phyloP scores from a whole-genome alignment of 2,329 filamentous ascomycete genomes.

The Cryphonectria radicalis region DNA sequence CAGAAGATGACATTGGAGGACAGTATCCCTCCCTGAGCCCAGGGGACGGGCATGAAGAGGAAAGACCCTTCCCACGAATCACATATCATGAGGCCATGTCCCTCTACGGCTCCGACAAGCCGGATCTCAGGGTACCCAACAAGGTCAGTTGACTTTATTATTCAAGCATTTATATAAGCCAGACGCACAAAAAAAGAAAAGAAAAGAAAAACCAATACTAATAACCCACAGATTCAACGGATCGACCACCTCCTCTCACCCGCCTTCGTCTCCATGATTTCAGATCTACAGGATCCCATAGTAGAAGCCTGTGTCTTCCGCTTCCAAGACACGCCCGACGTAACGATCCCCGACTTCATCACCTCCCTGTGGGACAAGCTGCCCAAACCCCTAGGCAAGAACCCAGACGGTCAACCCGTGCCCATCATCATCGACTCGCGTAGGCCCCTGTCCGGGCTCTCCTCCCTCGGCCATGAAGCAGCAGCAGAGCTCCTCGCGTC shows the following conservation, averaged over 20 bases:
- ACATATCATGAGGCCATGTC: conserved; percentile 80
- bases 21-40: conserved; percentile 34
- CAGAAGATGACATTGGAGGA: not conserved
- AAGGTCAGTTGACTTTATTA: conserved; percentile 49
- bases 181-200: conserved; percentile 11
- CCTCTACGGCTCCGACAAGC: conserved; percentile 87
- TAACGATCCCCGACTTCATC: conserved; percentile 59
- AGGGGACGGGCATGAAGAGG: not conserved
- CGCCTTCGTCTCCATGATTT: conserved; percentile 76
- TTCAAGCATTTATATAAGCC: not conserved
- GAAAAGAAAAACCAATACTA: not conserved
- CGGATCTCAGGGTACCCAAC: conserved; percentile 78
- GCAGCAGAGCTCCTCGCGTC: conserved; percentile 52
- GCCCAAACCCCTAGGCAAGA: conserved; percentile 65
- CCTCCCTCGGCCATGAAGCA: conserved; percentile 76
- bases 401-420: conserved; percentile 77
- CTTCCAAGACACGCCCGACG: conserved; percentile 46
- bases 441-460: conserved; percentile 76
- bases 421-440: conserved; percentile 75
- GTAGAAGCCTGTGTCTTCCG: conserved; percentile 77
- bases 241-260: conserved; percentile 66
- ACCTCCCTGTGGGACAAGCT: conserved; percentile 51
- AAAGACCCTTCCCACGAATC: conserved; percentile 58
- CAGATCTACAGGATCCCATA: conserved; percentile 66
- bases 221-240: conserved; percentile 59